phyloP scores from a whole-genome alignment of 305 asterid species.

The Solanum hybrid region DNA sequence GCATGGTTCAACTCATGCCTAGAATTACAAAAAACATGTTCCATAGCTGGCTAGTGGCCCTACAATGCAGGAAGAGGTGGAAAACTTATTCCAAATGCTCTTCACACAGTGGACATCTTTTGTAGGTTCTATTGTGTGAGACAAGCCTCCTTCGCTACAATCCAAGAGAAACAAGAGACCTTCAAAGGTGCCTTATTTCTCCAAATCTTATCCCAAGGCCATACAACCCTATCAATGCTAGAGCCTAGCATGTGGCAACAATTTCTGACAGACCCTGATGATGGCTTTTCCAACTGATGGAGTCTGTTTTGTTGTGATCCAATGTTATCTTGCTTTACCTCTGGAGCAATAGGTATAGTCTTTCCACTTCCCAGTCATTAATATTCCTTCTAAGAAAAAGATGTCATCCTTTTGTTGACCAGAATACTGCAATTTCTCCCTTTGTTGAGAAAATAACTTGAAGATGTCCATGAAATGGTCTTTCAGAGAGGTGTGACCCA shows the following conservation, averaged over 20 bases:
- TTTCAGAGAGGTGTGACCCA: background rate
- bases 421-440: background rate
- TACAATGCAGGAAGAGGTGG: background rate
- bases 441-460: background rate
- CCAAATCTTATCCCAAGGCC: background rate
- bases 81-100: background rate
- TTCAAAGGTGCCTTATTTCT: background rate
- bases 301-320: background rate
- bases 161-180: background rate
- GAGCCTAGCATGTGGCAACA: background rate
- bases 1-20: background rate
- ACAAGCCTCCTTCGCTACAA: background rate
- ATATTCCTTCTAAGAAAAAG: background rate
- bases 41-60: background rate
- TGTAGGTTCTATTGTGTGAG: background rate
- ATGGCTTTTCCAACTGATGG: background rate
- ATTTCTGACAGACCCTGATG: background rate
- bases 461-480: background rate
- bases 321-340: background rate
- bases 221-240: background rate
- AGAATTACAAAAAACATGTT: background rate
- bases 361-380: background rate
- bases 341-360: background rate
- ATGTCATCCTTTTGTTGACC: background rate
- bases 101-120: background rate